Percentiles rank a stretch among this genome's conserved stretches.
These are phyloP conservation scores for Fusarium coicis DNA, from an alignment of 2,329 filamentous ascomycete genomes.

Conservation along the genomic window DNA sequence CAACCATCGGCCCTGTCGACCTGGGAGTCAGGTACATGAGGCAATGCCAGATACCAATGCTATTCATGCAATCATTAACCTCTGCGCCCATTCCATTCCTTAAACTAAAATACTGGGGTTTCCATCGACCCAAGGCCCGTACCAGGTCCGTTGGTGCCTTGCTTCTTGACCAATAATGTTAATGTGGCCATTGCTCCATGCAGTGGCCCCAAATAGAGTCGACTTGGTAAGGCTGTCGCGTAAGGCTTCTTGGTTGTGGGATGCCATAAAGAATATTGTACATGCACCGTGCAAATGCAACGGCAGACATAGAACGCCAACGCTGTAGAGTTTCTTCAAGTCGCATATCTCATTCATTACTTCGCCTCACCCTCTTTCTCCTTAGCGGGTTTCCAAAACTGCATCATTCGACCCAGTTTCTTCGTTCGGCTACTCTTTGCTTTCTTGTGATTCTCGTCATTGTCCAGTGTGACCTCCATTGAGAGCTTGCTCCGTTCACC, in stretches of 20 bases:
- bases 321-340: slow-evolving; percentile 19
- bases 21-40: slow-evolving; percentile 37
- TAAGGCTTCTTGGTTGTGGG: slow-evolving; percentile 15
- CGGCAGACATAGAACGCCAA: slow-evolving; percentile 34
- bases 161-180: slow-evolving; percentile 10
- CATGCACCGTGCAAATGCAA: slow-evolving; percentile 52
- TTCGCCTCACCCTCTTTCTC: slow-evolving; percentile 52
- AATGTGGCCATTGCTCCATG: not conserved
- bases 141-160: slow-evolving; percentile 22
- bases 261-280: slow-evolving; percentile 49
- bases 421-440: slow-evolving; percentile 72
- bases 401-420: slow-evolving; percentile 78
- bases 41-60: slow-evolving; percentile 49
- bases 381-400: slow-evolving; percentile 78
- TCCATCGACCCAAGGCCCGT: slow-evolving; percentile 20
- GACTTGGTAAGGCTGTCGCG: slow-evolving; percentile 4
- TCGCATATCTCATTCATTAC: slow-evolving; percentile 24
- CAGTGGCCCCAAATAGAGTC: not conserved
- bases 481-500: slow-evolving; percentile 80
- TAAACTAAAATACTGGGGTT: slow-evolving; percentile 34
- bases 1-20: slow-evolving; percentile 25
- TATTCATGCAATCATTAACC: slow-evolving; percentile 54
- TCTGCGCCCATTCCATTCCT: slow-evolving; percentile 39
- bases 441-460: slow-evolving; percentile 65
- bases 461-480: slow-evolving; percentile 70